phyloP scores from a whole-genome alignment of 1,284 basidiomycete genomes.

The Coniferiporia sulphurascens region DNA sequence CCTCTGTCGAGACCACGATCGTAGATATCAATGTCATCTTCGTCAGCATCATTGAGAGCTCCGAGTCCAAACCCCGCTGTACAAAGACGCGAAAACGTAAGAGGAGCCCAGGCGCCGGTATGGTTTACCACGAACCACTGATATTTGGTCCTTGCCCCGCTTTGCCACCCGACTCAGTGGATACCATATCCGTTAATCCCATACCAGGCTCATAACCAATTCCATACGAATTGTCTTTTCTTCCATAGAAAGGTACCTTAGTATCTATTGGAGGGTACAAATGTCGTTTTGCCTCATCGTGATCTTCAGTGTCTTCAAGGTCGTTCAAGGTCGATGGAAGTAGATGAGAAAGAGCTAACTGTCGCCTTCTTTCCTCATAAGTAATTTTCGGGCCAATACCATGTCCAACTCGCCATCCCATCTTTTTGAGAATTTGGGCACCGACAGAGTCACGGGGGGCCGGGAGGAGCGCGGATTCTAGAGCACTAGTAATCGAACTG shows the following conservation, averaged over 20 bases:
- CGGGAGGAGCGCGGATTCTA: constrained; percentile 58
- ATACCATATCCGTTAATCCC: constrained; percentile 58
- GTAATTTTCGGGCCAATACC: constrained; percentile 91
- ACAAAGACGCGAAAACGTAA: background rate
- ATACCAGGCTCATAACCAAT: constrained; percentile 71
- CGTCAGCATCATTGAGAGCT: constrained; percentile 83
- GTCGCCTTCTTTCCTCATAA: constrained; percentile 65
- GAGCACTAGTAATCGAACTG: constrained; percentile 57
- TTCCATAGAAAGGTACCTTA: constrained; percentile 52
- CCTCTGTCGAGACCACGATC: constrained; percentile 37
- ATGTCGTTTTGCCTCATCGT: constrained; percentile 78
- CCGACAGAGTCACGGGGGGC: constrained; percentile 69
- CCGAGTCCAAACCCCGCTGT: constrained; percentile 80
- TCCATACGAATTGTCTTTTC: constrained; percentile 76
- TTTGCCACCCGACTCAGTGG: constrained; percentile 20
- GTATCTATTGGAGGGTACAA: constrained; percentile 83
- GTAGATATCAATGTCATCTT: constrained; percentile 87
- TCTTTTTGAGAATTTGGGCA: constrained; percentile 81
- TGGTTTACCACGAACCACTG: constrained; percentile 40
- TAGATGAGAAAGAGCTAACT: constrained; percentile 50
- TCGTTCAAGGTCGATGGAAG: constrained; percentile 37
- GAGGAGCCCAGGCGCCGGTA: too few species aligned
- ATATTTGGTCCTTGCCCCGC: constrained; percentile 47
- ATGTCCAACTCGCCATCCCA: constrained; percentile 93
- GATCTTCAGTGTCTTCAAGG: constrained; percentile 34